Percentiles rank a stretch among this genome's conserved stretches.
phyloP scores from a whole-genome alignment of 2,329 filamentous ascomycete species.

The Colletotrichum musicola region DNA sequence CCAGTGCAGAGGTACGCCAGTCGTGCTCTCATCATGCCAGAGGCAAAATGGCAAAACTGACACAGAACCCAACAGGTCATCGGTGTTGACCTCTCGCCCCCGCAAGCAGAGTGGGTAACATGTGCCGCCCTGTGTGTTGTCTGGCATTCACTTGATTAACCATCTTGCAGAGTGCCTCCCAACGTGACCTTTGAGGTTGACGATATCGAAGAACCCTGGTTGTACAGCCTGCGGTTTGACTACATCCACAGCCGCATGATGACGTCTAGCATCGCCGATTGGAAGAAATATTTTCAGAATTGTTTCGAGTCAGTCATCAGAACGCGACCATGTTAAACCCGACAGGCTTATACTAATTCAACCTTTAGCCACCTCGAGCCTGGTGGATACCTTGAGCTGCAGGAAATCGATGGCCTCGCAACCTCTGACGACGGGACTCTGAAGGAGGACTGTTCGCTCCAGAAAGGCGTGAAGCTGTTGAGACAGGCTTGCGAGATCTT shows the following conservation, averaged over 20 bases:
- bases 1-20: slow-evolving; percentile 42
- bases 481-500: slow-evolving; percentile 47
- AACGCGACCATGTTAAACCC: not conserved
- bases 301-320: slow-evolving; percentile 45
- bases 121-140: too few relatives aligned
- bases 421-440: slow-evolving; percentile 57
- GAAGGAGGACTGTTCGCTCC: slow-evolving; percentile 40
- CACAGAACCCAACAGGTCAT: slow-evolving; percentile 43
- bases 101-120: slow-evolving; percentile 47
- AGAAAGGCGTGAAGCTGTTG: slow-evolving; percentile 49
- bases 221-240: slow-evolving; percentile 53
- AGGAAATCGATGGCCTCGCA: slow-evolving; percentile 54
- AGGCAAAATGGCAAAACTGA: too few relatives aligned
- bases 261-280: slow-evolving; percentile 49
- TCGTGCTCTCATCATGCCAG: too few relatives aligned
- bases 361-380: slow-evolving; percentile 52
- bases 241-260: slow-evolving; percentile 56
- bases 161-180: slow-evolving; percentile 54
- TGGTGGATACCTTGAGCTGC: slow-evolving; percentile 58
- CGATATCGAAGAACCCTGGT: slow-evolving; percentile 56
- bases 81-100: slow-evolving; percentile 56
- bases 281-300: slow-evolving; percentile 51
- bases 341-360: too few relatives aligned
- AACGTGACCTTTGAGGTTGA: slow-evolving; percentile 63
- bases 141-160: too few relatives aligned